phyloP scores from a whole-genome alignment of 1,139 yeast genomes.

The Pichia norvegensis region DNA sequence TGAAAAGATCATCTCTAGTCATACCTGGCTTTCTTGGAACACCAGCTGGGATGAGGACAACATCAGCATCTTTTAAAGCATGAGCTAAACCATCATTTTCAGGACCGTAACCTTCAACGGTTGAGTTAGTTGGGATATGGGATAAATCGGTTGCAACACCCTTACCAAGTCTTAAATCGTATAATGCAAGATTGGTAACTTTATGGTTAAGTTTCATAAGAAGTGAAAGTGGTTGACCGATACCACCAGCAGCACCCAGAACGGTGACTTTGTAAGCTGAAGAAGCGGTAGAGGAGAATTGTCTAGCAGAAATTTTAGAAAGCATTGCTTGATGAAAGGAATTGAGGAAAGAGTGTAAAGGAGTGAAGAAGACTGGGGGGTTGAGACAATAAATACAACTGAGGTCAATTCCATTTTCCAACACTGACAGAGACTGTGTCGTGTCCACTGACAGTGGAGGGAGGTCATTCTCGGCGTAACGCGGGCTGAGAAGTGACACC shows the following conservation, averaged over 20 bases:
- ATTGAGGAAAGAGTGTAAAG: too few species aligned
- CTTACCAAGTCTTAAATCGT: conserved; percentile 89
- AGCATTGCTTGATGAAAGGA: too few species aligned
- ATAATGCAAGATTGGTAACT: conserved; percentile 77
- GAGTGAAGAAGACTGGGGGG: background rate
- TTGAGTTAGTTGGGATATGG: conserved; percentile 86
- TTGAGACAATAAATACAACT: background rate
- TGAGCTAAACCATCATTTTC: conserved; percentile 73
- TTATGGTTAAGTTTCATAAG: conserved; percentile 80
- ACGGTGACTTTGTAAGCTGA: conserved; percentile 79
- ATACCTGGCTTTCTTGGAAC: conserved; percentile 99
- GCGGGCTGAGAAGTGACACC: too few species aligned
- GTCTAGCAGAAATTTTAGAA: conserved; percentile 36
- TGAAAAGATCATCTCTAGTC: conserved; percentile 97
- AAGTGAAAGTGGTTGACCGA: conserved; percentile 95
- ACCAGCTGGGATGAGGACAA: conserved; percentile 96
- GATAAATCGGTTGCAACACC: conserved; percentile 97
- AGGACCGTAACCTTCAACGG: conserved; percentile 77
- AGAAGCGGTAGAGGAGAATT: conserved; percentile 59
- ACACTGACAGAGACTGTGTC: too few species aligned
- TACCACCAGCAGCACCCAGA: conserved; percentile 97
- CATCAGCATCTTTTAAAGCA: conserved; percentile 75
- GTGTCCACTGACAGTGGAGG: too few species aligned
- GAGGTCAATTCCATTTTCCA: too few species aligned
- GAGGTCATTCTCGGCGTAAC: too few species aligned